Conservation (phyloP, 331 rosid species). For the Pyrus hybrid region DNA sequence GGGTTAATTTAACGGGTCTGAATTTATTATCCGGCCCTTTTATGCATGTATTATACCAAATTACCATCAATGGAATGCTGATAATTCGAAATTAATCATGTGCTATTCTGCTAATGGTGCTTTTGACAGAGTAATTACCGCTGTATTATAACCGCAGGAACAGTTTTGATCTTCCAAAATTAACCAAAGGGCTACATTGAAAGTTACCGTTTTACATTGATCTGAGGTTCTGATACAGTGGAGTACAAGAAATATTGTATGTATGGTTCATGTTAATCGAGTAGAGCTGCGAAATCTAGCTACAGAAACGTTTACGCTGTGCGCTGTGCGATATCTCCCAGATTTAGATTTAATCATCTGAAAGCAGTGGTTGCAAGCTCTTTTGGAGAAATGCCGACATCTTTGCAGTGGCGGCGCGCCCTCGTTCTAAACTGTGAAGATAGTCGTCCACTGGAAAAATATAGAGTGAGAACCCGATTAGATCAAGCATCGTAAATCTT, state of each 20-base stretch:
- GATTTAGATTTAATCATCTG: constrained; percentile 14
- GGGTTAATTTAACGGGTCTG: not conserved
- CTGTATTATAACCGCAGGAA: not conserved
- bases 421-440: constrained; percentile 83
- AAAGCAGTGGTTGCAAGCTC: constrained; percentile 46
- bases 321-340: constrained; percentile 18
- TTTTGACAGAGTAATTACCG: not conserved
- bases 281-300: not conserved
- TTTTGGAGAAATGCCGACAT: constrained; percentile 47
- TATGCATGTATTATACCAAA: not conserved
- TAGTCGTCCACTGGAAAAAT: constrained; percentile 61
- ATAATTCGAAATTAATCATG: not conserved
- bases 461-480: constrained; percentile 17
- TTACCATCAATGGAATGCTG: not conserved
- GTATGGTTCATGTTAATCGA: not conserved
- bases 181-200: not conserved
- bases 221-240: not conserved
- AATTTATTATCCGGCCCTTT: too few species aligned
- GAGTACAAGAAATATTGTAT: not conserved
- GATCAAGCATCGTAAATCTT: not conserved
- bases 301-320: not conserved
- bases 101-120: not conserved
- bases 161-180: not conserved
- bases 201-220: not conserved
- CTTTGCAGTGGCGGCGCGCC: constrained; percentile 52